phyloP scores from a whole-genome alignment of 805 yeast species.

The Lipomyces orientalis region DNA sequence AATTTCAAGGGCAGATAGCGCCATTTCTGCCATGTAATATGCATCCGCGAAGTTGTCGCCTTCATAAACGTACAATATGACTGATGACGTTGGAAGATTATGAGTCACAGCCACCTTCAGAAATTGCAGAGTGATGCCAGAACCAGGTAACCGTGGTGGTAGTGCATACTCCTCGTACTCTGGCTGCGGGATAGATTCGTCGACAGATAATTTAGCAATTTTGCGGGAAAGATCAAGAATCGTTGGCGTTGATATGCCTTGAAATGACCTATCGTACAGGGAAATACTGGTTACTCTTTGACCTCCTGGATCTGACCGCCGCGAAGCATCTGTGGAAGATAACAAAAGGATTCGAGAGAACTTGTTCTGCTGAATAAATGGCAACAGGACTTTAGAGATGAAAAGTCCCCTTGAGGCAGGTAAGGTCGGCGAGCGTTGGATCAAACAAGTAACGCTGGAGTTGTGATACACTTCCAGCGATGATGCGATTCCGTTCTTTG shows the following conservation, averaged over 20 bases:
- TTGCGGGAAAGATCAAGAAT: slow-evolving; percentile 14
- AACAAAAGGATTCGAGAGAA: slow-evolving; percentile 60
- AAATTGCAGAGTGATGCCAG: slow-evolving; percentile 45
- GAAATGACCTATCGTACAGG: neutral
- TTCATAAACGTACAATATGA: slow-evolving; percentile 76
- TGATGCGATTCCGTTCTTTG: slow-evolving; percentile 54
- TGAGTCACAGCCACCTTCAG: slow-evolving; percentile 23
- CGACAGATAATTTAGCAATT: slow-evolving; percentile 18
- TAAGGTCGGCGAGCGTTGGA: slow-evolving; percentile 84
- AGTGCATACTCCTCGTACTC: slow-evolving; percentile 5
- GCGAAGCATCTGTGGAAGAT: slow-evolving; percentile 70
- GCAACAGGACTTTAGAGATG: slow-evolving; percentile 56
- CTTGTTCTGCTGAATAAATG: slow-evolving; percentile 52
- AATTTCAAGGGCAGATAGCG: slow-evolving; percentile 44
- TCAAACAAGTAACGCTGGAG: slow-evolving; percentile 60
- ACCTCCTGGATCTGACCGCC: slow-evolving; percentile 34
- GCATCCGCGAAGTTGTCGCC: slow-evolving; percentile 89
- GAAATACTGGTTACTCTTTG: slow-evolving; percentile 11
- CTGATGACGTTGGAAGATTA: slow-evolving; percentile 44
- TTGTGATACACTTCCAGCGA: slow-evolving; percentile 68
- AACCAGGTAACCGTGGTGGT: slow-evolving; percentile 42
- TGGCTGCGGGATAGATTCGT: neutral
- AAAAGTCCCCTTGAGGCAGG: slow-evolving; percentile 63
- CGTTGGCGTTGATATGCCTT: slow-evolving; percentile 4
- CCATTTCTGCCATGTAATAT: slow-evolving; percentile 52